Conservation (phyloP, 345 rosid genomes). For the Tarenaya hassleriana region DNA sequence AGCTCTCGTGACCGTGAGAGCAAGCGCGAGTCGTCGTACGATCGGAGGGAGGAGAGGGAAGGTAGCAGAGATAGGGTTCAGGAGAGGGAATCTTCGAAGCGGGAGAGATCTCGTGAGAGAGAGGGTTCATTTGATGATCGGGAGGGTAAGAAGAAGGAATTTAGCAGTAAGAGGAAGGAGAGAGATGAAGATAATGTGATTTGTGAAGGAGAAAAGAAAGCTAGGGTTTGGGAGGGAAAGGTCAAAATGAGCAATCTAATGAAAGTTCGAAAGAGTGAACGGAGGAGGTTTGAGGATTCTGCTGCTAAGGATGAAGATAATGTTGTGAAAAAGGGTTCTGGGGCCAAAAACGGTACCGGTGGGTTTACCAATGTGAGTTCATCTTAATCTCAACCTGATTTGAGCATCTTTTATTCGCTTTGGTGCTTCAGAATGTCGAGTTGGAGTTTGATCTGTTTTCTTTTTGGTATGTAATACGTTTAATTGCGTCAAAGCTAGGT, state of each 20-base stretch:
- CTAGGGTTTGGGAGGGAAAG: constrained; percentile 38
- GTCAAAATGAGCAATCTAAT: constrained; percentile 40
- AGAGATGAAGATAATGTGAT: constrained; percentile 29
- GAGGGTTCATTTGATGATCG: constrained; percentile 26
- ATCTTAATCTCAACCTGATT: background rate
- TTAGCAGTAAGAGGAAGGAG: constrained; percentile 33
- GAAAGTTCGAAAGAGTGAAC: too few relatives aligned
- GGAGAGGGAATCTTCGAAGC: constrained; percentile 25
- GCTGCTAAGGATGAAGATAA: constrained; percentile 19
- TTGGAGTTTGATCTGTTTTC: background rate
- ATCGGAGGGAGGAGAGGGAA: constrained; percentile 34
- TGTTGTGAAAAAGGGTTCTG: constrained; percentile 21
- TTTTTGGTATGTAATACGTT: background rate
- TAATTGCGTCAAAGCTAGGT: background rate
- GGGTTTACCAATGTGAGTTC: constrained; percentile 47
- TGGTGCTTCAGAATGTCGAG: background rate
- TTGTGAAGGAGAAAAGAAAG: constrained; percentile 37
- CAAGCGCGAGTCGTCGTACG: too few relatives aligned
- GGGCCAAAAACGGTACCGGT: constrained; percentile 32
- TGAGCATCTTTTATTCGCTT: background rate
- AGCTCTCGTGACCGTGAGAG: too few relatives aligned
- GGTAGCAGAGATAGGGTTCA: constrained; percentile 29
- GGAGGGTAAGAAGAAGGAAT: constrained; percentile 21
- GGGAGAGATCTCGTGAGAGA: constrained; percentile 32
- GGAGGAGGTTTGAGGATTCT: constrained; percentile 52